Evolutionary conservation across 164 flowering plant genomes (phyloP).

Genomic region (Buxus sempervirens): DNA sequence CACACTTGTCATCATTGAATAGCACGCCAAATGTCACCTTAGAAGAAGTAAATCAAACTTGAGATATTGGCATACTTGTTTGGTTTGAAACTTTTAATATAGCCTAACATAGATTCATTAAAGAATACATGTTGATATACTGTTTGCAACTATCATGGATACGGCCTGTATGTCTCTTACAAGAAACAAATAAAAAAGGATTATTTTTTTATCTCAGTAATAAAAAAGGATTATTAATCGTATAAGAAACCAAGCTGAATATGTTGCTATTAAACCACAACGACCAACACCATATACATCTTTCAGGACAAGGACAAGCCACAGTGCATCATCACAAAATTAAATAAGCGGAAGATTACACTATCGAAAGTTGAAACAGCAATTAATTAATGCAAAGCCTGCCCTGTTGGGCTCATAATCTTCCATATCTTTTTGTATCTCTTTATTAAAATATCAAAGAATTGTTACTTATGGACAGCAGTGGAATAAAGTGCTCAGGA

Average conservation of each 20-base stretch:
- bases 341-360: background rate
- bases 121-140: background rate
- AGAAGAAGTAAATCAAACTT: conserved; percentile 13
- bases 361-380: background rate
- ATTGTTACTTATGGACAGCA: background rate
- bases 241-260: too few relatives aligned
- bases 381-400: background rate
- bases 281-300: background rate
- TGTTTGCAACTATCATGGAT: background rate
- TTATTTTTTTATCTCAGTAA: too few relatives aligned
- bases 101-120: background rate
- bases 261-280: background rate
- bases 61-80: background rate
- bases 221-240: background rate
- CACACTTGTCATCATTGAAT: conserved; percentile 84
- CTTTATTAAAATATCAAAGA: too few relatives aligned
- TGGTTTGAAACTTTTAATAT: too few relatives aligned
- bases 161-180: background rate
- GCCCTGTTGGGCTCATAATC: background rate
- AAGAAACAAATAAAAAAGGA: background rate
- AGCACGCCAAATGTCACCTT: conserved; percentile 92
- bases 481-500: background rate
- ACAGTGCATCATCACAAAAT: background rate
- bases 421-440: background rate
- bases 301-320: background rate